Evolutionary conservation across 495 filamentous ascomycete genomes (phyloP).

Genomic region (Aspergillus conjunctus): DNA sequence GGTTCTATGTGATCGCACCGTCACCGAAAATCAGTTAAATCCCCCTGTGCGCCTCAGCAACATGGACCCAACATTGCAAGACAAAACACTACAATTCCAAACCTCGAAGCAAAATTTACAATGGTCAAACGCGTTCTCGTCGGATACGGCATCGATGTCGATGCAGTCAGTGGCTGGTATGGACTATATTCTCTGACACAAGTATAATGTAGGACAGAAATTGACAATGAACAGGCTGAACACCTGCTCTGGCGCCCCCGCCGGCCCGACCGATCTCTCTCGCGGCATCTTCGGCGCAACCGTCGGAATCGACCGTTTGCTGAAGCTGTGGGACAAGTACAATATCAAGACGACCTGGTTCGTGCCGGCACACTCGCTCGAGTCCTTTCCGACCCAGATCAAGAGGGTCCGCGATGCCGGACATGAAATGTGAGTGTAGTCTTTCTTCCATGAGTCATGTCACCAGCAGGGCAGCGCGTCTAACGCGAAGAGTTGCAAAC

Average conservation of each 20-base stretch:
- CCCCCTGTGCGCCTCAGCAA: neutral
- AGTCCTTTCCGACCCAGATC: conserved; percentile 59
- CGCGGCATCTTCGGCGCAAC: conserved; percentile 59
- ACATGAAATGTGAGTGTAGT: conserved; percentile 43
- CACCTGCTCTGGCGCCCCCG: conserved; percentile 38
- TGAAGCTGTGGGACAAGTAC: conserved; percentile 58
- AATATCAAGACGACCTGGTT: conserved; percentile 61
- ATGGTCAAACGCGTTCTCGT: conserved; percentile 5
- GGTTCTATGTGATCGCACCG: neutral
- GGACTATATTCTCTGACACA: conserved; percentile 33
- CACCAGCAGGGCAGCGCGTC: neutral
- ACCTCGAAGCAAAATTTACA: neutral
- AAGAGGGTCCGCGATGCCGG: conserved; percentile 55
- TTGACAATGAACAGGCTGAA: neutral
- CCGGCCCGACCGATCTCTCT: conserved; percentile 58
- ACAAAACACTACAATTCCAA: neutral
- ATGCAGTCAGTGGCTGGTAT: conserved; percentile 60
- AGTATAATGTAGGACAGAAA: neutral
- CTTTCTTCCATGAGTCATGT: neutral
- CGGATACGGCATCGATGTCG: conserved; percentile 51
- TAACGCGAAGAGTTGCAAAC: neutral
- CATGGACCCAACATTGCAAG: neutral
- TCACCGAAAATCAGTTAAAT: neutral
- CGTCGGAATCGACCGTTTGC: conserved; percentile 59
- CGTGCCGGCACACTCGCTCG: conserved; percentile 62